Evolutionary conservation across 768 basidiomycete genomes (phyloP).

Genomic region (Sarcodon sp.): DNA sequence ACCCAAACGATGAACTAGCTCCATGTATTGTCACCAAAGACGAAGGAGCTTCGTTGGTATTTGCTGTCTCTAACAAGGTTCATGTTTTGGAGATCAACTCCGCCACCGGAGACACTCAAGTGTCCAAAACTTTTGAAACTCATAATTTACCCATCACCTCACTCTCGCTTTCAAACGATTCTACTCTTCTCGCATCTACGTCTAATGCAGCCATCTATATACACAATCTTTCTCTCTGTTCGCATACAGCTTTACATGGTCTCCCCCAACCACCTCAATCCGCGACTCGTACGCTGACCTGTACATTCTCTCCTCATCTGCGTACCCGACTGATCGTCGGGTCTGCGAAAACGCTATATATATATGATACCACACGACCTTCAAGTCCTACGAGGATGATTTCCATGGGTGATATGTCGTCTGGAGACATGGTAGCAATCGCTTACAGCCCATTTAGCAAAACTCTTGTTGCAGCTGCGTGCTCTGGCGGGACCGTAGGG

Average conservation of each 20-base stretch:
- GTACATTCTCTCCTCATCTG: constrained; percentile 50
- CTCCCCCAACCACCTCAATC: constrained; percentile 23
- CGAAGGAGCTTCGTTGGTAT: constrained; percentile 29
- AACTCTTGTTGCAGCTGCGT: constrained; percentile 49
- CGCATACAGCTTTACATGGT: constrained; percentile 43
- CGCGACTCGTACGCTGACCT: constrained; percentile 8
- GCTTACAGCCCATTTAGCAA: constrained; percentile 69
- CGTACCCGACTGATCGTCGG: constrained; percentile 49
- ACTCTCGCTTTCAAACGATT: constrained; percentile 48
- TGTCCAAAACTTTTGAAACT: constrained; percentile 34
- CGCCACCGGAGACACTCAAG: constrained; percentile 18
- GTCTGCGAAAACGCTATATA: constrained; percentile 33
- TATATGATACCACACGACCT: constrained; percentile 53
- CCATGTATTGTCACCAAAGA: constrained; percentile 20
- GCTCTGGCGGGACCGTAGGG: constrained; percentile 36
- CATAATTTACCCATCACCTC: constrained; percentile 38
- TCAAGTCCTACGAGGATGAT: constrained; percentile 42
- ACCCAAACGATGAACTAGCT: constrained; percentile 14
- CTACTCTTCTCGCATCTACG: constrained; percentile 40
- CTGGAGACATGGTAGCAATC: constrained; percentile 40
- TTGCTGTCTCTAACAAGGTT: constrained; percentile 31
- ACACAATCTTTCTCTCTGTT: constrained; percentile 41
- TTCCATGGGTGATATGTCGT: constrained; percentile 26
- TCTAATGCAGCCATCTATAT: constrained; percentile 41
- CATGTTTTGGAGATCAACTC: constrained; percentile 35